phyloP scores from a whole-genome alignment of 2,329 filamentous ascomycete species.

The Cercospora citrullina region DNA sequence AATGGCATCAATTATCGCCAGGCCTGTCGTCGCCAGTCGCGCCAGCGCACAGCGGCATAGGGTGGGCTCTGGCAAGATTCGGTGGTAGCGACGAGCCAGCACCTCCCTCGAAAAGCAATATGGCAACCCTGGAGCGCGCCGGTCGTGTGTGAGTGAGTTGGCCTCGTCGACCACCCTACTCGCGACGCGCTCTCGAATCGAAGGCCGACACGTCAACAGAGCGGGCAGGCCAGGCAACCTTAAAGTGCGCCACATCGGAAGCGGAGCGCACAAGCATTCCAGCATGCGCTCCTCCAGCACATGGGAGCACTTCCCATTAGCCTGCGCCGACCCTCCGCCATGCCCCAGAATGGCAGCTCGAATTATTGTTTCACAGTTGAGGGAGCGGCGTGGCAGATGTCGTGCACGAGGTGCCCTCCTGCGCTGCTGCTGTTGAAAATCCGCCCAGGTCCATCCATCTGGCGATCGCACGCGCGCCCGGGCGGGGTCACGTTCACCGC shows the following conservation, averaged over 20 bases:
- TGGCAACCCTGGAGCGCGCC: constrained; percentile 3
- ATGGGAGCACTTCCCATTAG: constrained; percentile 20
- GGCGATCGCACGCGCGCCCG: constrained; percentile 13
- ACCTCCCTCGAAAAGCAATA: constrained; percentile 18
- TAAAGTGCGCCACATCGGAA: constrained; percentile 25
- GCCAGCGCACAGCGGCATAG: constrained; percentile 11
- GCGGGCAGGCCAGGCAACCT: constrained; percentile 35
- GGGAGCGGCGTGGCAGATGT: constrained; percentile 14
- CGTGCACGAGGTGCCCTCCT: constrained; percentile 23
- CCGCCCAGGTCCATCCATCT: constrained; percentile 8
- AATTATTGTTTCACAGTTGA: constrained; percentile 17
- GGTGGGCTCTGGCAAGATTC: background rate
- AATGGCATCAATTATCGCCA: constrained; percentile 2
- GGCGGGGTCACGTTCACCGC: constrained; percentile 25
- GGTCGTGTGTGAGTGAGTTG: constrained; percentile 15
- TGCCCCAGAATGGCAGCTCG: constrained; percentile 21
- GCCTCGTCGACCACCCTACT: constrained; percentile 21
- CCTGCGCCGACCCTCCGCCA: constrained; percentile 15
- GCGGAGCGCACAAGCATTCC: constrained; percentile 23
- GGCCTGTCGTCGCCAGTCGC: constrained; percentile 1
- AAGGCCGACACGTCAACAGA: constrained; percentile 32
- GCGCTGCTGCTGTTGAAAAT: constrained; percentile 6
- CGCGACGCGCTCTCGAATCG: constrained; percentile 32
- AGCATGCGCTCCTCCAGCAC: constrained; percentile 18
- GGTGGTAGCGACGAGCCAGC: constrained; percentile 10